Percentiles rank a stretch among this genome's conserved stretches.
These are phyloP conservation scores for Neotropicomus parvogracilis DNA, from an alignment of 1,284 basidiomycete genomes.

Conservation along the genomic window DNA sequence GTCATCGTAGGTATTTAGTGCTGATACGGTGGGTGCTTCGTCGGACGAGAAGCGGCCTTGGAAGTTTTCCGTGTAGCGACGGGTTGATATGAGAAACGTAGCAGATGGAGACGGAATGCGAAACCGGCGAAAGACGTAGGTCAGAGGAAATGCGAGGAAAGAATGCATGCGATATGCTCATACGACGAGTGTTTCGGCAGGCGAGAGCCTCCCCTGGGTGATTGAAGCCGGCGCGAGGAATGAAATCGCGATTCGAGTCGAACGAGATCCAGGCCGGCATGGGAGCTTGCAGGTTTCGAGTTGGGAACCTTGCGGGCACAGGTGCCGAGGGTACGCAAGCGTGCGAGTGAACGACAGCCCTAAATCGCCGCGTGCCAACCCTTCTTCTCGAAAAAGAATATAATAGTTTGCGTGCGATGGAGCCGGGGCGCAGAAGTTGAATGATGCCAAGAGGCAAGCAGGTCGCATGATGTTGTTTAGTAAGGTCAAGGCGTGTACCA, in stretches of 20 bases:
- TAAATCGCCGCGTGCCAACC: neutral
- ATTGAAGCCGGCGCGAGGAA: neutral
- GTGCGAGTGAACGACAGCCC: neutral
- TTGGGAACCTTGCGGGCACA: too few relatives aligned
- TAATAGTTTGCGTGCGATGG: neutral
- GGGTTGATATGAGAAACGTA: slow-evolving; percentile 3
- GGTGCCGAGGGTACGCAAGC: too few relatives aligned
- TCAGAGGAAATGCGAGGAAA: neutral
- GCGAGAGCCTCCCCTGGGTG: neutral
- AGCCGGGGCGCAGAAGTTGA: neutral
- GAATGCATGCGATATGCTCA: too few relatives aligned
- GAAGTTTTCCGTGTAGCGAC: neutral
- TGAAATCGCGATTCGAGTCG: too few relatives aligned
- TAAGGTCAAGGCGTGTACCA: slow-evolving; percentile 3
- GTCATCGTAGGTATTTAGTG: neutral
- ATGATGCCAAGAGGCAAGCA: slow-evolving; percentile 9
- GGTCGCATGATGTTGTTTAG: slow-evolving; percentile 13
- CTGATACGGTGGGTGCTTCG: neutral
- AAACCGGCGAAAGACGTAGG: neutral
- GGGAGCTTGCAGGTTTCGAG: too few relatives aligned
- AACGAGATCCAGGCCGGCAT: slow-evolving; percentile 4
- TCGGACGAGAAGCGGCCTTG: slow-evolving; percentile 13
- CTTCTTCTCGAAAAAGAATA: neutral
- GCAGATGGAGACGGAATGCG: neutral
- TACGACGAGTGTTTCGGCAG: too few relatives aligned